Conservation (phyloP, 2,329 filamentous ascomycete species). For the Colletotrichum gloeosporioides region DNA sequence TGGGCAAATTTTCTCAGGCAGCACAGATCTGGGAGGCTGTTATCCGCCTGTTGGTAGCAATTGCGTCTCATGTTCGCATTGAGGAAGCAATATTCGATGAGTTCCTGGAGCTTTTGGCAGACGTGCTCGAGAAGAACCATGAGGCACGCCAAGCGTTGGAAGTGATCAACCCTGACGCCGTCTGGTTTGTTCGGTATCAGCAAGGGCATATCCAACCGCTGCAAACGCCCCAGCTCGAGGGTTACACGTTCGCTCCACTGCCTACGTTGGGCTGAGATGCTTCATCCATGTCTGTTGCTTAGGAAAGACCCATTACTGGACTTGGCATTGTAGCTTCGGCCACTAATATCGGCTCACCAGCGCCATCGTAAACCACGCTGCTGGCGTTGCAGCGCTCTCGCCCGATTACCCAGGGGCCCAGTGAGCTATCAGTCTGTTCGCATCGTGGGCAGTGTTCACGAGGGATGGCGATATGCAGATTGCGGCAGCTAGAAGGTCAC, state of each 20-base stretch:
- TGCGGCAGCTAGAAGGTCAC: neutral
- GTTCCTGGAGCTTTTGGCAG: constrained; percentile 66
- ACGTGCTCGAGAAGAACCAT: constrained; percentile 49
- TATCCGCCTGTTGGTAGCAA: constrained; percentile 60
- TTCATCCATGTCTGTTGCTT: neutral
- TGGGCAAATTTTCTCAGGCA: constrained; percentile 66
- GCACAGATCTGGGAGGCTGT: constrained; percentile 70
- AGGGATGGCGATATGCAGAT: neutral
- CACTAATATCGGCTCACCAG: neutral
- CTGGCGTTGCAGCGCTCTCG: neutral
- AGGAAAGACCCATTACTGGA: neutral
- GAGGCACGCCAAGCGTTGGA: constrained; percentile 65
- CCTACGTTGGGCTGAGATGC: neutral
- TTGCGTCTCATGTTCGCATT: constrained; percentile 69
- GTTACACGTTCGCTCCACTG: constrained; percentile 39
- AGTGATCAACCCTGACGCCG: constrained; percentile 72
- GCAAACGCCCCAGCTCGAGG: constrained; percentile 47
- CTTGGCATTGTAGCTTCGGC: neutral
- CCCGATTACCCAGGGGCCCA: neutral
- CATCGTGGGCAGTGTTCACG: neutral
- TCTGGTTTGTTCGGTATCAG: constrained; percentile 71
- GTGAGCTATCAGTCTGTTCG: neutral
- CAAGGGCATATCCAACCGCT: constrained; percentile 42
- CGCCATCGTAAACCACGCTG: neutral
- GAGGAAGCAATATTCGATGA: constrained; percentile 75